Conservation (phyloP, 257 asterid species). For the Solanum medicagineum region DNA sequence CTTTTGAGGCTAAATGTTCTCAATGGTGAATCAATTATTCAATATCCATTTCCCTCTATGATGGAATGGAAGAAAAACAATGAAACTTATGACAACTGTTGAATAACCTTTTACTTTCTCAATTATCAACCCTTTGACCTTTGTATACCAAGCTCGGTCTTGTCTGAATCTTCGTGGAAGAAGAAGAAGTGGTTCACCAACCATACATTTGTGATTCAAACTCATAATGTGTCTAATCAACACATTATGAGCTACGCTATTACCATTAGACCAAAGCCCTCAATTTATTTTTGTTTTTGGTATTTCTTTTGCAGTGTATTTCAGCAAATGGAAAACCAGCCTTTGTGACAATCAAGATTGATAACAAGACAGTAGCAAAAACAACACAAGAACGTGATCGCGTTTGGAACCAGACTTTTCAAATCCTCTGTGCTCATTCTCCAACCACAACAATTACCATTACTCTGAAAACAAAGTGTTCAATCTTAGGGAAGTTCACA, state of each 20-base stretch:
- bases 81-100: neutral
- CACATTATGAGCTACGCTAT: neutral
- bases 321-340: slow-evolving; percentile 39
- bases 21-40: neutral
- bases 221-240: neutral
- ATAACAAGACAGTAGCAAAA: slow-evolving; percentile 51
- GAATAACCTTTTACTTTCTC: neutral
- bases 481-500: slow-evolving; percentile 43
- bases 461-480: slow-evolving; percentile 39
- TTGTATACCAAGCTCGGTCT: neutral
- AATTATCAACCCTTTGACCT: neutral
- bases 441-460: slow-evolving; percentile 45
- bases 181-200: neutral
- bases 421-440: slow-evolving; percentile 76
- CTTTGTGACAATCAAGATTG: slow-evolving; percentile 60
- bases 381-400: slow-evolving; percentile 44
- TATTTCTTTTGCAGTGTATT: slow-evolving; percentile 37
- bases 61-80: neutral
- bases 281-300: no score
- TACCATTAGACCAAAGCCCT: neutral
- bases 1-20: neutral
- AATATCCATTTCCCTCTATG: neutral
- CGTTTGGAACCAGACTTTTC: slow-evolving; percentile 77
- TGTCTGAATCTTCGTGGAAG: neutral
- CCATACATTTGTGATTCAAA: neutral